These are phyloP conservation scores for Syzygium aqueum DNA, from an alignment of 345 rosid species.

Conservation along the genomic window DNA sequence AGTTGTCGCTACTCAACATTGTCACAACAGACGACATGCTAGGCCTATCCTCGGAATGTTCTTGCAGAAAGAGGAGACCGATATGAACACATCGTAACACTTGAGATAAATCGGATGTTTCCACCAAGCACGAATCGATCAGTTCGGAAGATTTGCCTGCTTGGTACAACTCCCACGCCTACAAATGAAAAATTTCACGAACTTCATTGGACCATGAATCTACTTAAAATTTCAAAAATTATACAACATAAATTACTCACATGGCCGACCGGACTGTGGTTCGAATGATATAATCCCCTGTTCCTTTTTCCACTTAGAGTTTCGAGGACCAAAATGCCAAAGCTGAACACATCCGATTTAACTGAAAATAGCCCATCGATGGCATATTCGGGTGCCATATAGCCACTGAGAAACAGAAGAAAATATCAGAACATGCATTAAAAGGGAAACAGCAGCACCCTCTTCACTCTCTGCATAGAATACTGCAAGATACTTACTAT, in stretches of 20 bases:
- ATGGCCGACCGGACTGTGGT: conserved; percentile 28
- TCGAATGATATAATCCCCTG: conserved; percentile 22
- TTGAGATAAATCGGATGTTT: conserved; percentile 8
- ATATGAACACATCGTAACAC: conserved; percentile 25
- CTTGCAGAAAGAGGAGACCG: conserved; percentile 31
- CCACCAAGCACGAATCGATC: conserved; percentile 7
- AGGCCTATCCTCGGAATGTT: conserved; percentile 28
- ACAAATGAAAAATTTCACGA: background rate
- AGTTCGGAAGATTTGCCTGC: conserved; percentile 18
- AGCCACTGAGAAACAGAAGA: conserved; percentile 14
- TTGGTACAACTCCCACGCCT: conserved; percentile 24
- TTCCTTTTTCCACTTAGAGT: conserved; percentile 28
- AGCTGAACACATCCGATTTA: conserved; percentile 35
- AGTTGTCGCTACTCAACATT: conserved; percentile 25
- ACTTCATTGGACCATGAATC: background rate
- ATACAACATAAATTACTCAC: background rate
- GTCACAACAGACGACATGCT: conserved; percentile 17
- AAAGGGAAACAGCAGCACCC: background rate
- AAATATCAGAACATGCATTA: background rate
- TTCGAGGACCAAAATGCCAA: conserved; percentile 33
- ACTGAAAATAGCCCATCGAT: conserved; percentile 27
- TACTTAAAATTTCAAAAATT: background rate
- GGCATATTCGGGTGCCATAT: conserved; percentile 46
- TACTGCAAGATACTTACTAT: background rate
- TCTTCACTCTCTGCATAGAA: background rate